phyloP scores from a whole-genome alignment of 345 rosid genomes.

The Cardamine resedifolia region DNA sequence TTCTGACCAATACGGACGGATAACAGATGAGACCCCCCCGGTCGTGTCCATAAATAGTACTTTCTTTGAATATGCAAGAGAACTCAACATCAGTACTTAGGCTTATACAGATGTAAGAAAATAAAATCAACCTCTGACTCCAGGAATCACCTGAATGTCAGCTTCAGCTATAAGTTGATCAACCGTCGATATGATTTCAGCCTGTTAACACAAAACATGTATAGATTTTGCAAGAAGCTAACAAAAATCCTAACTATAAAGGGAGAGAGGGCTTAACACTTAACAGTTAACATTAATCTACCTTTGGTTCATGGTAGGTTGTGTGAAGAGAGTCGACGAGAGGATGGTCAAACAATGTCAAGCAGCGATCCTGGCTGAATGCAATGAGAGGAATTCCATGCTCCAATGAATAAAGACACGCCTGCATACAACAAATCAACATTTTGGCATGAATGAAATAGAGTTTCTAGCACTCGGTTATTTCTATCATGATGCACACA shows the following conservation, averaged over 20 bases:
- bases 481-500: neutral
- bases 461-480: neutral
- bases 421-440: slow-evolving; percentile 46
- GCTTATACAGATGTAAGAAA: slow-evolving; percentile 3
- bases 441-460: neutral
- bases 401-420: slow-evolving; percentile 70
- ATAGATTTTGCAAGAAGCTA: slow-evolving; percentile 7
- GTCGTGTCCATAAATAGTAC: slow-evolving; percentile 68
- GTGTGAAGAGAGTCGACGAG: slow-evolving; percentile 74
- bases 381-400: slow-evolving; percentile 89
- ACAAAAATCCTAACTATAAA: neutral
- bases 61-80: slow-evolving; percentile 55
- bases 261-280: slow-evolving; percentile 13
- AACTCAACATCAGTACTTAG: neutral
- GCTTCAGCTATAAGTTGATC: slow-evolving; percentile 69
- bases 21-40: slow-evolving; percentile 58
- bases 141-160: slow-evolving; percentile 71
- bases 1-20: slow-evolving; percentile 87
- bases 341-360: slow-evolving; percentile 83
- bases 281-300: slow-evolving; percentile 20
- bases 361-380: slow-evolving; percentile 76
- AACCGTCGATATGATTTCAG: slow-evolving; percentile 78
- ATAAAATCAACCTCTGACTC: slow-evolving; percentile 11
- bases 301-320: slow-evolving; percentile 83
- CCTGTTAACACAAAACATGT: slow-evolving; percentile 50